A percentile compares a stretch with the other conserved stretches of the same genome.
Evolutionary conservation across 2,329 filamentous ascomycete species (phyloP).

Genomic region (Huntiella decipiens): DNA sequence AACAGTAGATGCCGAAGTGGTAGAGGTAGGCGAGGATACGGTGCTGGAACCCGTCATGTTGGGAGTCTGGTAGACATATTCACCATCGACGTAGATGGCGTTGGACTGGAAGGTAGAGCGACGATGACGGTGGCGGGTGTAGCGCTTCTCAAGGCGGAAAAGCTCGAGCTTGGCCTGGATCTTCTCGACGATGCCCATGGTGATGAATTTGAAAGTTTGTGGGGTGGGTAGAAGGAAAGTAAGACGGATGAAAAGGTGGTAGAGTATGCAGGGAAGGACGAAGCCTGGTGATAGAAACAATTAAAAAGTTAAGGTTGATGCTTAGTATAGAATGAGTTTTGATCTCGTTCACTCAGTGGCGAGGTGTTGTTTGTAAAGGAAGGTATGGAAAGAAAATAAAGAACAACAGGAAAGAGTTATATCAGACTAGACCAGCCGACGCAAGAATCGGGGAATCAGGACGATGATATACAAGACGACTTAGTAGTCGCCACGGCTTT

Average conservation of each 20-base stretch:
- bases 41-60: conserved; percentile 36
- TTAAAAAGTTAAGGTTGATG: not conserved
- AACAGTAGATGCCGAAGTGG: not conserved
- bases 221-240: not conserved
- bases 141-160: conserved; percentile 86
- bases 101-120: conserved; percentile 79
- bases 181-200: conserved; percentile 36
- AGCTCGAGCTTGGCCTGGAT: conserved; percentile 62
- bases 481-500: not conserved
- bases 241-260: not conserved
- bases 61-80: conserved; percentile 67
- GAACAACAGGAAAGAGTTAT: not conserved
- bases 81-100: conserved; percentile 83
- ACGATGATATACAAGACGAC: not conserved
- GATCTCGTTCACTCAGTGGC: not conserved
- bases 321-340: not conserved
- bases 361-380: not conserved
- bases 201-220: conserved; percentile 9
- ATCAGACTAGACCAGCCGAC: not conserved
- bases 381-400: not conserved
- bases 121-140: conserved; percentile 71
- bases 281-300: not conserved
- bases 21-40: not conserved
- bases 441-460: not conserved
- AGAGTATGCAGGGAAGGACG: not conserved